These are phyloP conservation scores for Hagleromyces aurorensis DNA, from an alignment of 805 yeast species.

Conservation along the genomic window DNA sequence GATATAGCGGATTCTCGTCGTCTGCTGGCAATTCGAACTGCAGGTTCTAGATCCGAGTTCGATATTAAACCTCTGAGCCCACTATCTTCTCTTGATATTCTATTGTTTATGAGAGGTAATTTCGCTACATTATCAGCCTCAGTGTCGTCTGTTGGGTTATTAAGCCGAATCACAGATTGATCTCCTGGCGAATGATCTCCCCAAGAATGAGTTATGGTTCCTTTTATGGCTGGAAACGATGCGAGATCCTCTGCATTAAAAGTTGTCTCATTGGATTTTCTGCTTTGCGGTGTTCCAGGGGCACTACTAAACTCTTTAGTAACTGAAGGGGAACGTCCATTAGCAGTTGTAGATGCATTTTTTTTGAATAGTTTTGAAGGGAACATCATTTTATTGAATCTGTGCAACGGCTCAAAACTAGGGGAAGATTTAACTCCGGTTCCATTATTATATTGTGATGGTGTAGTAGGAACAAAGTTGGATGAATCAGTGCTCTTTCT, in stretches of 20 bases:
- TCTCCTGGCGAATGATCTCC: conserved; percentile 25
- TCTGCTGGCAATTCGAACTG: conserved; percentile 11
- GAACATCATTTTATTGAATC: conserved; percentile 25
- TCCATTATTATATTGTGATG: conserved; percentile 8
- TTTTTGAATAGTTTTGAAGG: conserved; percentile 25
- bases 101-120: conserved; percentile 1
- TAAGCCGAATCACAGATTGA: conserved; percentile 18
- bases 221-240: conserved; percentile 34
- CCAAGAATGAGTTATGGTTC: conserved; percentile 46
- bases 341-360: conserved; percentile 11
- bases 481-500: conserved; percentile 12
- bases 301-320: conserved; percentile 7
- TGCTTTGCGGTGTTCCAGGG: conserved; percentile 10
- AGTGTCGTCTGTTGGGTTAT: conserved; percentile 10
- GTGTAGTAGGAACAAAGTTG: conserved; percentile 11
- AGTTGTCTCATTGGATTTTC: conserved; percentile 13
- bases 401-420: conserved; percentile 26
- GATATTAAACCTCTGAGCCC: too few relatives aligned
- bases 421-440: conserved; percentile 14
- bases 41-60: conserved; percentile 15
- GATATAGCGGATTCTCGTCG: conserved; percentile 5
- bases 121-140: too few relatives aligned
- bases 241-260: conserved; percentile 10
- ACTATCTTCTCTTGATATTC: neutral
- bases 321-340: conserved; percentile 3